phyloP scores from a whole-genome alignment of 2,329 filamentous ascomycete species.

The Pyrenophora teres region DNA sequence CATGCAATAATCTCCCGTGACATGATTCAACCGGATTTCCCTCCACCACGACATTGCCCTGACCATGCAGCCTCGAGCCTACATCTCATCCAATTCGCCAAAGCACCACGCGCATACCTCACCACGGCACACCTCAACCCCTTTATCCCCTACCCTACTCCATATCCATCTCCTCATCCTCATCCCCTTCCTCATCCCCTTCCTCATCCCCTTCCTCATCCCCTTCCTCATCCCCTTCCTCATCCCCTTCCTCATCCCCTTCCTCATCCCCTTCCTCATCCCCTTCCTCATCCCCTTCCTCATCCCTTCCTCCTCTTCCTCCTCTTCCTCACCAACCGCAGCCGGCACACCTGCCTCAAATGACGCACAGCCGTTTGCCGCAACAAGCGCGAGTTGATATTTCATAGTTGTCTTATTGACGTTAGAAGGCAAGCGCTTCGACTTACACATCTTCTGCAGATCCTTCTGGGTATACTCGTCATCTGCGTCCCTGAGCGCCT shows the following conservation, averaged over 20 bases:
- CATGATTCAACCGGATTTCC: too few species aligned
- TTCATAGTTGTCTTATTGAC: conserved; percentile 31
- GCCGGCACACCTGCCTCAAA: conserved; percentile 18
- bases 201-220: too few species aligned
- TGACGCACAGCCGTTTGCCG: conserved; percentile 24
- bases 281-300: too few species aligned
- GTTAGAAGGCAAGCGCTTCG: conserved; percentile 26
- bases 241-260: neutral
- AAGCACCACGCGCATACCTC: too few species aligned
- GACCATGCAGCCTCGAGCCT: too few species aligned
- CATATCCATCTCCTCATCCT: too few species aligned
- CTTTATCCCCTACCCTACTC: too few species aligned
- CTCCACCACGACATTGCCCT: too few species aligned
- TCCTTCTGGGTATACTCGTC: conserved; percentile 21
- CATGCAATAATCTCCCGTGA: too few species aligned
- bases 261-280: neutral
- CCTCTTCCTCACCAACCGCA: conserved; percentile 3
- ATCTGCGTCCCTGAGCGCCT: conserved; percentile 31
- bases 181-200: neutral
- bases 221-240: neutral
- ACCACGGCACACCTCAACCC: too few species aligned
- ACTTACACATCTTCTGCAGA: conserved; percentile 30
- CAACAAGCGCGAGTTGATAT: conserved; percentile 33
- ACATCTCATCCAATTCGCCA: too few species aligned
- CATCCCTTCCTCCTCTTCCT: neutral